Percentiles rank a stretch among this genome's conserved stretches.
Conservation (phyloP, 2,329 filamentous ascomycete species). For the Epichloe typhina region DNA sequence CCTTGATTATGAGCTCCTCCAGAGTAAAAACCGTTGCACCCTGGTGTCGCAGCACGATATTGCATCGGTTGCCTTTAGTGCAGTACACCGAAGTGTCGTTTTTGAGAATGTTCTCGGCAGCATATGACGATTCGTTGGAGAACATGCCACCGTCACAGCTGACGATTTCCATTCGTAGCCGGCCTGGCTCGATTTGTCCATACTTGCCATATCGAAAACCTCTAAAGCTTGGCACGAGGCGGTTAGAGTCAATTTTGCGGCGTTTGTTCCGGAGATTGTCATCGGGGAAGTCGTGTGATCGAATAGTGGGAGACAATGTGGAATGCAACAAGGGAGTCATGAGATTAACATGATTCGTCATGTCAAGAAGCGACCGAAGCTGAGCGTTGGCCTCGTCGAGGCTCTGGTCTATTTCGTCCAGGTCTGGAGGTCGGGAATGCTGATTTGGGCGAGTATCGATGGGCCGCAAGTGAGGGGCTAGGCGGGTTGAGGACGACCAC, state of each 20-base stretch:
- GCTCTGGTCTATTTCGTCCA: constrained; percentile 25
- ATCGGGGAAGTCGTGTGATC: constrained; percentile 27
- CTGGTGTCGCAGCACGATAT: constrained; percentile 71
- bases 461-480: constrained; percentile 13
- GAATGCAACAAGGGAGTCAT: constrained; percentile 17
- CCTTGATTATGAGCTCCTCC: constrained; percentile 78
- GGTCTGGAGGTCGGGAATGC: constrained; percentile 12
- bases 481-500: constrained; percentile 14
- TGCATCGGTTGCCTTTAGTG: constrained; percentile 76
- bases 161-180: constrained; percentile 72
- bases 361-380: constrained; percentile 29
- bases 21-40: constrained; percentile 70
- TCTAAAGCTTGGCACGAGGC: constrained; percentile 32
- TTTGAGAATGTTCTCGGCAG: constrained; percentile 68
- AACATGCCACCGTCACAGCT: constrained; percentile 77
- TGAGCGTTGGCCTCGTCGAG: constrained; percentile 31
- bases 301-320: constrained; percentile 21
- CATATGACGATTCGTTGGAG: constrained; percentile 48
- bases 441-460: constrained; percentile 8
- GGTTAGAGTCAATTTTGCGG: constrained; percentile 56
- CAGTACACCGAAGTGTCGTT: constrained; percentile 81
- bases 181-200: constrained; percentile 75
- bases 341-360: constrained; percentile 19
- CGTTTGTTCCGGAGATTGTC: constrained; percentile 48
- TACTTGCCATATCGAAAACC: constrained; percentile 72